Evolutionary conservation across 176 grass and related monocot genomes (phyloP).

Genomic region (Secale cereale): DNA sequence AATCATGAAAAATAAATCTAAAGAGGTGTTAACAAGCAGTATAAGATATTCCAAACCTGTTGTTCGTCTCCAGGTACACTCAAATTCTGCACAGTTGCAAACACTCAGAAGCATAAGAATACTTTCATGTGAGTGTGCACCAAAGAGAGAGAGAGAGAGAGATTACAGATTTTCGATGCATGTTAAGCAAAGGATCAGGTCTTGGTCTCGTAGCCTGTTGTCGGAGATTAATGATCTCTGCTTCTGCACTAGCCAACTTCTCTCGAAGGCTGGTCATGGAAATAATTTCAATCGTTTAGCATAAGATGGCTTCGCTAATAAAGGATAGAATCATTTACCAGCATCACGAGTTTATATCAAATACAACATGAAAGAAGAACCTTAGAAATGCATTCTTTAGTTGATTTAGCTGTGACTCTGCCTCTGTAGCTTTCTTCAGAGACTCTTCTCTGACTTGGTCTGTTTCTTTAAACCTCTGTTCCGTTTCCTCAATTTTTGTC

Average conservation of each 20-base stretch:
- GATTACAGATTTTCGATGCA: slow-evolving; percentile 70
- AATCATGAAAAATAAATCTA: slow-evolving; percentile 31
- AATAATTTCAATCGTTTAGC: slow-evolving; percentile 30
- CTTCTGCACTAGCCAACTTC: slow-evolving; percentile 69
- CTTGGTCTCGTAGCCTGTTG: slow-evolving; percentile 60
- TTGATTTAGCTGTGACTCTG: slow-evolving; percentile 63
- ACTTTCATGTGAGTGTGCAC: neutral
- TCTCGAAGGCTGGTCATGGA: slow-evolving; percentile 71
- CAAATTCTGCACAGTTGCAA: slow-evolving; percentile 63
- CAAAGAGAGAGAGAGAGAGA: slow-evolving; percentile 25
- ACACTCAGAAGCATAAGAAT: slow-evolving; percentile 37
- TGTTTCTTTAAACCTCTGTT: slow-evolving; percentile 76
- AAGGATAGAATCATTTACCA: neutral
- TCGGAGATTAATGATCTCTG: slow-evolving; percentile 71
- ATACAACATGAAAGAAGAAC: slow-evolving; percentile 36
- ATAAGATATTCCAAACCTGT: slow-evolving; percentile 50
- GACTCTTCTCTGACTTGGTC: slow-evolving; percentile 51
- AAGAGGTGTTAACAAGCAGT: slow-evolving; percentile 9
- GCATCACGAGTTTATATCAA: slow-evolving; percentile 19
- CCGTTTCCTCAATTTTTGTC: slow-evolving; percentile 70
- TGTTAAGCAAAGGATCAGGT: slow-evolving; percentile 49
- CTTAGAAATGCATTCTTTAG: slow-evolving; percentile 76
- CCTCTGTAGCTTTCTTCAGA: slow-evolving; percentile 52
- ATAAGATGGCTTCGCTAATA: neutral
- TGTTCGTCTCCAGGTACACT: slow-evolving; percentile 47